Evolutionary conservation across 345 rosid genomes (phyloP).

Genomic region (Luvunga scandens): DNA sequence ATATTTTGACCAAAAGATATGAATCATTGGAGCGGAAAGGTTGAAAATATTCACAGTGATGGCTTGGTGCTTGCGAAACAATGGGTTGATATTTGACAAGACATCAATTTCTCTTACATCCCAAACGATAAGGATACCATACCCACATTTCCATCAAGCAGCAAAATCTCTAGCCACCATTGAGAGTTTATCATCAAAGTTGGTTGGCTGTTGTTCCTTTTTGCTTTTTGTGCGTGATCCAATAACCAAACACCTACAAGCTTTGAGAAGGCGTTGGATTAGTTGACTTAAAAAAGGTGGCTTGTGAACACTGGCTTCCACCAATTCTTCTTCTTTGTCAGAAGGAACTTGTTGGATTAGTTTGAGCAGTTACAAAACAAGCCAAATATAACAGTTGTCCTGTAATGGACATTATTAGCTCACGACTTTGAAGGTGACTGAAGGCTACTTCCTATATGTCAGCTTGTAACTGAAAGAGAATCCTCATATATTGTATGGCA

Average conservation of each 20-base stretch:
- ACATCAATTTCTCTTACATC: neutral
- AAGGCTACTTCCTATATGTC: neutral
- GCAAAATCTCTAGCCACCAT: neutral
- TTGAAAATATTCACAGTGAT: neutral
- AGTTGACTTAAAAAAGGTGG: too few relatives aligned
- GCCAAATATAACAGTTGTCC: neutral
- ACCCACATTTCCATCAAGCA: neutral
- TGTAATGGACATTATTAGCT: neutral
- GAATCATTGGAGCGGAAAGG: neutral
- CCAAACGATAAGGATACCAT: neutral
- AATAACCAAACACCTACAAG: too few relatives aligned
- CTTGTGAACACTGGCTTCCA: neutral
- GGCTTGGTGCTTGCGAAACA: neutral
- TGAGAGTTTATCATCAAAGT: neutral
- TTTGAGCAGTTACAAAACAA: neutral
- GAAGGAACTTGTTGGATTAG: too few relatives aligned
- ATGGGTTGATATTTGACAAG: neutral
- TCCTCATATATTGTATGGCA: neutral
- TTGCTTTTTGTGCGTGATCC: too few relatives aligned
- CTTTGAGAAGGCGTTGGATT: too few relatives aligned
- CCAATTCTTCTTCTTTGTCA: too few relatives aligned
- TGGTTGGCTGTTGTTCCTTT: too few relatives aligned
- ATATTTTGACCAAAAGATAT: neutral
- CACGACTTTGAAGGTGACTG: neutral
- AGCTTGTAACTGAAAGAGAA: neutral